phyloP scores from a whole-genome alignment of 2,329 filamentous ascomycete species.

The Fusarium compactum region DNA sequence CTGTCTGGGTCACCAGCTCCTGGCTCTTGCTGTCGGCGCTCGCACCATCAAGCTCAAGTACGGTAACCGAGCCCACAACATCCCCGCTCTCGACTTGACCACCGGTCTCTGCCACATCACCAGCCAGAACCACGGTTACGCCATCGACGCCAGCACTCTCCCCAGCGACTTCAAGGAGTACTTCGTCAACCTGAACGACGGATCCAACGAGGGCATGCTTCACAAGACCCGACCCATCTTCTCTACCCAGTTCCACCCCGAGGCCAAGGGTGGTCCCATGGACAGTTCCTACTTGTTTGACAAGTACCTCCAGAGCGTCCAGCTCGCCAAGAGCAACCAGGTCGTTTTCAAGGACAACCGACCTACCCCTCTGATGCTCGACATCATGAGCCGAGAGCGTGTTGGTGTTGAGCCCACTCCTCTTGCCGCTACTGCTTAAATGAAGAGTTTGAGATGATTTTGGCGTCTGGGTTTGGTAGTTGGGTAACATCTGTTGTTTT shows the following conservation, averaged over 20 bases:
- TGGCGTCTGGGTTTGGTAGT: slow-evolving; percentile 34
- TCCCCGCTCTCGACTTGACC: slow-evolving; percentile 91
- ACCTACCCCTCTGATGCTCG: slow-evolving; percentile 87
- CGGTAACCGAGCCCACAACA: slow-evolving; percentile 98
- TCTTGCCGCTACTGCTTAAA: slow-evolving; percentile 63
- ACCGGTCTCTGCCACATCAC: slow-evolving; percentile 99
- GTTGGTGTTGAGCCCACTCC: slow-evolving; percentile 82
- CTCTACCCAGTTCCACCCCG: slow-evolving; percentile 98
- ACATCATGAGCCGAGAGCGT: slow-evolving; percentile 92
- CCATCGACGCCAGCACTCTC: slow-evolving; percentile 86
- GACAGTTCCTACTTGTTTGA: slow-evolving; percentile 97
- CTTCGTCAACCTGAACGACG: slow-evolving; percentile 98
- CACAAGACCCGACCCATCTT: slow-evolving; percentile 97
- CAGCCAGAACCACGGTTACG: slow-evolving; percentile 98
- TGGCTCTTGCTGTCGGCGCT: slow-evolving; percentile 89
- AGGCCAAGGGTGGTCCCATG: slow-evolving; percentile 96
- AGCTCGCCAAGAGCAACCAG: slow-evolving; percentile 88
- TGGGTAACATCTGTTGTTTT: slow-evolving; percentile 28
- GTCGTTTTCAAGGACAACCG: slow-evolving; percentile 85
- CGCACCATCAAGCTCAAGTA: slow-evolving; percentile 98
- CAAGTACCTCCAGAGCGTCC: slow-evolving; percentile 91
- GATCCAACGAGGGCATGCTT: slow-evolving; percentile 96
- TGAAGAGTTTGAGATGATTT: slow-evolving; percentile 27
- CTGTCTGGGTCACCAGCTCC: slow-evolving; percentile 95
- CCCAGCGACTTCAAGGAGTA: slow-evolving; percentile 94